These are phyloP conservation scores for Phyllosticta citriasiana DNA, from an alignment of 2,329 filamentous ascomycete species.

Conservation along the genomic window DNA sequence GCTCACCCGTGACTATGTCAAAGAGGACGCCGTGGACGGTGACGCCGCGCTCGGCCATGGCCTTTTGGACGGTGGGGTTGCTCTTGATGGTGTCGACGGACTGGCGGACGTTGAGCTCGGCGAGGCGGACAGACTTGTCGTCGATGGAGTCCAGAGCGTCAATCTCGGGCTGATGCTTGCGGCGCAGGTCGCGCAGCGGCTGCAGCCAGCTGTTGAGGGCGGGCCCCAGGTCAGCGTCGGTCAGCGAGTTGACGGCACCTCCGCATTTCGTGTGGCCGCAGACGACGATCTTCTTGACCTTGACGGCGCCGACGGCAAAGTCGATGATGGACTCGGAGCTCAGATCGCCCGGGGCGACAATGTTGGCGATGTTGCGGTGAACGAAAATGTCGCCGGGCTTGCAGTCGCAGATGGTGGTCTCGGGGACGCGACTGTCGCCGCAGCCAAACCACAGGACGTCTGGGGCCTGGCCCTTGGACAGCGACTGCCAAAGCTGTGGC, in stretches of 20 bases:
- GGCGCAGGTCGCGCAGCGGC: slow-evolving; percentile 44
- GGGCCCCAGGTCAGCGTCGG: slow-evolving; percentile 47
- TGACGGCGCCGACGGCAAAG: slow-evolving; percentile 63
- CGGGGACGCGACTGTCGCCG: slow-evolving; percentile 74
- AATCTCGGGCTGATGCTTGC: slow-evolving; percentile 43
- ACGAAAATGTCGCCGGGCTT: slow-evolving; percentile 79
- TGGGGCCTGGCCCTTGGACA: slow-evolving; percentile 57
- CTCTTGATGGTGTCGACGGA: slow-evolving; percentile 58
- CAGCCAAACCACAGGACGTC: slow-evolving; percentile 75
- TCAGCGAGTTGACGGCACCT: slow-evolving; percentile 46
- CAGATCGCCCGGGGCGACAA: slow-evolving; percentile 65
- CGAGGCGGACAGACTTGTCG: slow-evolving; percentile 50
- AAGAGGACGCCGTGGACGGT: slow-evolving; percentile 71
- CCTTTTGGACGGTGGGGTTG: slow-evolving; percentile 60
- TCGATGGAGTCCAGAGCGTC: slow-evolving; percentile 34
- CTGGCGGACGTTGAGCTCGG: slow-evolving; percentile 62
- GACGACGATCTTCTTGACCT: slow-evolving; percentile 53
- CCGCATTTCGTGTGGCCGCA: slow-evolving; percentile 54
- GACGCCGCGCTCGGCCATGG: slow-evolving; percentile 58
- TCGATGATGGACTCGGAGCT: slow-evolving; percentile 67
- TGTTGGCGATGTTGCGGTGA: slow-evolving; percentile 85
- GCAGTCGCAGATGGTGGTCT: slow-evolving; percentile 69
- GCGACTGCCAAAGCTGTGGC: slow-evolving; percentile 59
- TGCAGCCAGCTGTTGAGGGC: slow-evolving; percentile 52
- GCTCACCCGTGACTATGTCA: slow-evolving; percentile 38